Conservation (phyloP, 371 early-diverging fungal genomes). For the Mucor saturninus region DNA sequence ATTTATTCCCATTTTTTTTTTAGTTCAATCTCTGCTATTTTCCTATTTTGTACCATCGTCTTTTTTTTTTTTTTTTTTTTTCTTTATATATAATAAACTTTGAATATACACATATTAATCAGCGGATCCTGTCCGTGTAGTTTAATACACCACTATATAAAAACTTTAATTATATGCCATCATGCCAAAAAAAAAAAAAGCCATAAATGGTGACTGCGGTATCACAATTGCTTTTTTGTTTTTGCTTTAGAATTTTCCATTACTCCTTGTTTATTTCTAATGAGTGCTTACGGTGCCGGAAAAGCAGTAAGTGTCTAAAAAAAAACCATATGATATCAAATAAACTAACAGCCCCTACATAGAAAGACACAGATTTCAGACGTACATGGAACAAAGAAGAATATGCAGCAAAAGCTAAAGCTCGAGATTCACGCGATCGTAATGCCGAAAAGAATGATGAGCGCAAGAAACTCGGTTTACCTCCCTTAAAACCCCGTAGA, state of each 20-base stretch:
- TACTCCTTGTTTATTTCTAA: neutral
- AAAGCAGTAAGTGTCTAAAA: conserved; percentile 27
- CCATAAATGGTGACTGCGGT: too few species aligned
- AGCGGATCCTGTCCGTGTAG: too few species aligned
- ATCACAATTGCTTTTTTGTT: too few species aligned
- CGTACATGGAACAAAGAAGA: conserved; percentile 70
- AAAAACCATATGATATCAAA: neutral
- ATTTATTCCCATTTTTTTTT: conserved; percentile 3
- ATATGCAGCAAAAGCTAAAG: conserved; percentile 57
- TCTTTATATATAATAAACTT: neutral
- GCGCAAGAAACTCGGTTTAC: conserved; percentile 41
- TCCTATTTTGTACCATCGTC: neutral
- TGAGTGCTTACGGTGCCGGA: conserved; percentile 39
- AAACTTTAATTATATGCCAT: too few species aligned
- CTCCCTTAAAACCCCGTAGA: conserved; percentile 38
- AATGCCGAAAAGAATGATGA: conserved; percentile 46
- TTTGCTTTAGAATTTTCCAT: neutral
- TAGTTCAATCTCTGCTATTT: neutral
- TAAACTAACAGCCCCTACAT: neutral
- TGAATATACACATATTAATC: too few species aligned
- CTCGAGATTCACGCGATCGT: conserved; percentile 52
- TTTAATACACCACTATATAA: too few species aligned
- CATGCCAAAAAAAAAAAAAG: too few species aligned
- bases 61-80: neutral
- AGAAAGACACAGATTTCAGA: conserved; percentile 62